Evolutionary conservation across 345 rosid genomes (phyloP).

Genomic region (Heritiera fomes): DNA sequence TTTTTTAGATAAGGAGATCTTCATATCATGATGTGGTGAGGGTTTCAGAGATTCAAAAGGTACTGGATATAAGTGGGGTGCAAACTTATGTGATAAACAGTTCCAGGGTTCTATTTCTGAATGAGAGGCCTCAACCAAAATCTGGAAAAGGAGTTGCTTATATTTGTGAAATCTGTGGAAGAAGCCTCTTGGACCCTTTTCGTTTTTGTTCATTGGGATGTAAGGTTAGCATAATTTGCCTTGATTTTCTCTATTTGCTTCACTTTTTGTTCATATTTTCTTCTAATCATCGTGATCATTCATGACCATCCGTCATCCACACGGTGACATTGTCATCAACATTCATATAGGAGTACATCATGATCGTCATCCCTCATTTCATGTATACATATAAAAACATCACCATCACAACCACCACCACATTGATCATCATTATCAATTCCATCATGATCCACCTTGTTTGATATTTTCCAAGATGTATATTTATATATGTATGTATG

Average conservation of each 20-base stretch:
- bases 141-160: conserved; percentile 53
- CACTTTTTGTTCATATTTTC: conserved; percentile 10
- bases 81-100: conserved; percentile 92
- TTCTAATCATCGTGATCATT: neutral
- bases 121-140: conserved; percentile 79
- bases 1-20: conserved; percentile 68
- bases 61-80: conserved; percentile 71
- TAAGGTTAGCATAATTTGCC: conserved; percentile 51
- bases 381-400: neutral
- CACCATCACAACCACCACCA: conserved; percentile 9
- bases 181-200: conserved; percentile 76
- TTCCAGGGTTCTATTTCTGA: conserved; percentile 75
- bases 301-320: conserved; percentile 20
- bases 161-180: conserved; percentile 71
- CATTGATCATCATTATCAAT: neutral
- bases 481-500: neutral
- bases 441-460: neutral
- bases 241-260: neutral
- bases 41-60: conserved; percentile 70
- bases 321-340: conserved; percentile 27
- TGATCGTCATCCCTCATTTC: neutral
- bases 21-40: conserved; percentile 93
- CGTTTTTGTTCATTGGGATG: conserved; percentile 96
- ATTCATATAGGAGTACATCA: neutral
- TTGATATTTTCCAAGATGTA: neutral